Evolutionary conservation across 1,139 yeast genomes (phyloP).

Genomic region (Insectozyma bohioensis): DNA sequence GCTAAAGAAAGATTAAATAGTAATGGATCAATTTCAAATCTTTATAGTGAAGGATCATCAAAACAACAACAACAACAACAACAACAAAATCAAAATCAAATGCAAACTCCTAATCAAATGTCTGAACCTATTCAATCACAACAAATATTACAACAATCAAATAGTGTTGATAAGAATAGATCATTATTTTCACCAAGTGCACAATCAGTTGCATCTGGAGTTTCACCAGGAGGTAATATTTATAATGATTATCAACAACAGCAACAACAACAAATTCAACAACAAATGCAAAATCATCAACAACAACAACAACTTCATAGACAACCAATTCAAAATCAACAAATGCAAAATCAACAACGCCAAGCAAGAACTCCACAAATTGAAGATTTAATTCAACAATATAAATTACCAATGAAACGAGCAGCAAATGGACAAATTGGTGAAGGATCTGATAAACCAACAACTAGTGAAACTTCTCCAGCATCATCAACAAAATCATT

Average conservation of each 20-base stretch:
- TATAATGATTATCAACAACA: conserved; percentile 18
- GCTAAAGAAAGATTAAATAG: conserved; percentile 7
- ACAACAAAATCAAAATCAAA: conserved; percentile 9
- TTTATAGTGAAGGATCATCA: neutral
- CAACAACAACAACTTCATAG: conserved; percentile 5
- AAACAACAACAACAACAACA: conserved; percentile 6
- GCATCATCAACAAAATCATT: conserved; percentile 40
- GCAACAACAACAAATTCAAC: conserved; percentile 9
- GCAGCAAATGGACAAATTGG: conserved; percentile 8
- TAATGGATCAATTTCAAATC: neutral
- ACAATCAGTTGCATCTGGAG: conserved; percentile 24
- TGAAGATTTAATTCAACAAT: conserved; percentile 34
- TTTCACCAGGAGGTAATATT: conserved; percentile 32
- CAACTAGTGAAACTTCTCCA: conserved; percentile 33
- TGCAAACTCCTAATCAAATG: conserved; percentile 9
- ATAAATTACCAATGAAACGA: conserved; percentile 16
- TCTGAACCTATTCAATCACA: conserved; percentile 6
- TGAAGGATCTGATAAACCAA: conserved; percentile 13
- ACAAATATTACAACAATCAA: conserved; percentile 7
- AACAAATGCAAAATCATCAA: conserved; percentile 5
- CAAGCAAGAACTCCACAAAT: conserved; percentile 19
- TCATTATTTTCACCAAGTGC: conserved; percentile 14
- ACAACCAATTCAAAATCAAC: neutral
- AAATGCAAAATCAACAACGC: conserved; percentile 7
- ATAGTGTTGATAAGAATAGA: conserved; percentile 3